Percentiles rank a stretch among this genome's conserved stretches.
phyloP scores from a whole-genome alignment of 2,329 filamentous ascomycete genomes.

The Aspergillus ochraceus region DNA sequence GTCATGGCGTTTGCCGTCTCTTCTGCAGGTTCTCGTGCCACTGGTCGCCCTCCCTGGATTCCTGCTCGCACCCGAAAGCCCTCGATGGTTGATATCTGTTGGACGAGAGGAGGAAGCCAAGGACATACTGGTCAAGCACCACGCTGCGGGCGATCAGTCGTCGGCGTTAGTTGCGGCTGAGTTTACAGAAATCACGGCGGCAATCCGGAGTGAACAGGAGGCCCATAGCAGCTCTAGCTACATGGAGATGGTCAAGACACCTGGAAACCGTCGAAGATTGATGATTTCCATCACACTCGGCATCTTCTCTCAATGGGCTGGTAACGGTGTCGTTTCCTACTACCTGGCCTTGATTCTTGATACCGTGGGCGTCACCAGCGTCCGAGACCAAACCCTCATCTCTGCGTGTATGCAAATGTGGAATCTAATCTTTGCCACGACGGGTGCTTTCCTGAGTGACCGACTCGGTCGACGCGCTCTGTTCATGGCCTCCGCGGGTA shows the following conservation, averaged over 20 bases:
- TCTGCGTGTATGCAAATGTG: slow-evolving; percentile 22
- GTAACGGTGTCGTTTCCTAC: slow-evolving; percentile 26
- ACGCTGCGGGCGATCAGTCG: slow-evolving; percentile 20
- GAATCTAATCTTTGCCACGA: slow-evolving; percentile 22
- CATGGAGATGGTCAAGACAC: slow-evolving; percentile 17
- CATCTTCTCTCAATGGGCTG: slow-evolving; percentile 24
- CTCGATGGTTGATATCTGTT: slow-evolving; percentile 22
- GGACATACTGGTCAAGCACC: slow-evolving; percentile 16
- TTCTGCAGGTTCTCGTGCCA: slow-evolving; percentile 20
- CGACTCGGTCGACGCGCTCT: slow-evolving; percentile 20
- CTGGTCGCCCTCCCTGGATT: slow-evolving; percentile 19
- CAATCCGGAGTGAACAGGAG: slow-evolving; percentile 19
- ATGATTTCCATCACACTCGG: slow-evolving; percentile 16
- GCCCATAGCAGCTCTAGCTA: slow-evolving; percentile 15
- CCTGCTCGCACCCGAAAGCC: slow-evolving; percentile 20
- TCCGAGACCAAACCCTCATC: slow-evolving; percentile 17
- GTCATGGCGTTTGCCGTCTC: slow-evolving; percentile 25
- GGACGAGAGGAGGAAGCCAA: slow-evolving; percentile 19
- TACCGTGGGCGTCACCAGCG: slow-evolving; percentile 21
- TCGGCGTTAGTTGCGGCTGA: slow-evolving; percentile 20
- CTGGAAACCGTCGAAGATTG: slow-evolving; percentile 13
- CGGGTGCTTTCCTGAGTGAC: slow-evolving; percentile 20
- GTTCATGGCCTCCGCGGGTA: slow-evolving; percentile 16
- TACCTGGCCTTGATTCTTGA: slow-evolving; percentile 19
- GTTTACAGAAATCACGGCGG: slow-evolving; percentile 17